These are phyloP conservation scores for Vitis rupestris DNA, from an alignment of 164 flowering plant genomes.

Conservation along the genomic window DNA sequence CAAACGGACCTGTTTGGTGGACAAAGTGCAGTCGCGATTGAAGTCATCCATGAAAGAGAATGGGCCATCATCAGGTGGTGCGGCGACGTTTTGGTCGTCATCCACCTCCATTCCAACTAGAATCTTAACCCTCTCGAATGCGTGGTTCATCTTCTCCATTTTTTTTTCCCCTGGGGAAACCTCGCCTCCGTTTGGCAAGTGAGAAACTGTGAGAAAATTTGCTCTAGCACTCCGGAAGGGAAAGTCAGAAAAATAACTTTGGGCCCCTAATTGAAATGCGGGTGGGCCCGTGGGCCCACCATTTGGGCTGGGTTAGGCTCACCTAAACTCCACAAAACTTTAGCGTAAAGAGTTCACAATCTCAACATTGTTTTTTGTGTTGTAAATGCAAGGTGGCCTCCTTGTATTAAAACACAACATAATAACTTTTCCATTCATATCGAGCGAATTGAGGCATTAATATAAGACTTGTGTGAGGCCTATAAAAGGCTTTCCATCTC, in stretches of 20 bases:
- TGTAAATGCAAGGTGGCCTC: too few species aligned
- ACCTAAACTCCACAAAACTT: too few species aligned
- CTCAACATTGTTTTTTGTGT: too few species aligned
- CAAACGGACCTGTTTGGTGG: slow-evolving; percentile 71
- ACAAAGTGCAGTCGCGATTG: slow-evolving; percentile 79
- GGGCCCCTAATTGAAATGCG: too few species aligned
- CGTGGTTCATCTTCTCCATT: slow-evolving; percentile 78
- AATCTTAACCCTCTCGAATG: slow-evolving; percentile 78
- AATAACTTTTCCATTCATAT: too few species aligned
- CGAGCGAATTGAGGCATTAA: too few species aligned
- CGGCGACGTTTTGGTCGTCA: slow-evolving; percentile 32
- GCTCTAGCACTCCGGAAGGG: not conserved
- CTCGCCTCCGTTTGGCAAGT: not conserved
- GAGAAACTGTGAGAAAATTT: not conserved
- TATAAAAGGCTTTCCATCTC: too few species aligned
- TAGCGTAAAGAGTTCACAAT: too few species aligned
- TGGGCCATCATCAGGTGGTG: slow-evolving; percentile 23
- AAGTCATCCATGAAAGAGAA: slow-evolving; percentile 71
- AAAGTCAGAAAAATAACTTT: not conserved
- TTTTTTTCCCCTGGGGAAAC: slow-evolving; percentile 5
- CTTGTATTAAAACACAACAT: too few species aligned
- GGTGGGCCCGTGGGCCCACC: too few species aligned
- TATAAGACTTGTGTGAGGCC: too few species aligned
- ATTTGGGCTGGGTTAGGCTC: too few species aligned
- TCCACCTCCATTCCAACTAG: slow-evolving; percentile 87